Evolutionary conservation across 2,329 filamentous ascomycete species (phyloP).

Genomic region (Dothideomycetidae sp.): DNA sequence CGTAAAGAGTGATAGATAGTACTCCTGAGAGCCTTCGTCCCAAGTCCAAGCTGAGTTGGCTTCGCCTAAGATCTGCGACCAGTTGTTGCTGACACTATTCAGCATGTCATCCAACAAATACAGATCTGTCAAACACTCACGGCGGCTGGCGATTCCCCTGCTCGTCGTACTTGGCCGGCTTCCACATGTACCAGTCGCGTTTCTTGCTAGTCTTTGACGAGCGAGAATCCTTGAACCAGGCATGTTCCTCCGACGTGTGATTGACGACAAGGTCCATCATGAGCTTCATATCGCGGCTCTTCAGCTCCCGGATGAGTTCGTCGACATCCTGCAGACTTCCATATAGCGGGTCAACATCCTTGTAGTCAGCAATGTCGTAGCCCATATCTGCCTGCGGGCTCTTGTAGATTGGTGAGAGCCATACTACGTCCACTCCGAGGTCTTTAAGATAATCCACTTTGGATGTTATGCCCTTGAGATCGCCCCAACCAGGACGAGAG

Average conservation of each 20-base stretch:
- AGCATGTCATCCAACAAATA: too few relatives aligned
- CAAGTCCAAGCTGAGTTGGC: slow-evolving; percentile 30
- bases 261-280: slow-evolving; percentile 37
- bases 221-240: slow-evolving; percentile 44
- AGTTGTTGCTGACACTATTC: slow-evolving; percentile 39
- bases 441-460: slow-evolving; percentile 50
- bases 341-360: slow-evolving; percentile 33
- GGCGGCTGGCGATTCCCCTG: slow-evolving; percentile 43
- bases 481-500: slow-evolving; percentile 40
- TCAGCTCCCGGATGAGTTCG: slow-evolving; percentile 28
- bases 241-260: slow-evolving; percentile 35
- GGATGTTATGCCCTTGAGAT: slow-evolving; percentile 49
- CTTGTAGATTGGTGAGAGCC: slow-evolving; percentile 46
- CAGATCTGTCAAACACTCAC: too few relatives aligned
- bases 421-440: slow-evolving; percentile 48
- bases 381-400: slow-evolving; percentile 41
- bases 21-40: slow-evolving; percentile 33
- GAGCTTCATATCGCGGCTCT: slow-evolving; percentile 33
- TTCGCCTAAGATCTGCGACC: slow-evolving; percentile 26
- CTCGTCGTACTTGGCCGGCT: slow-evolving; percentile 38
- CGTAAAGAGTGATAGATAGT: slow-evolving; percentile 34
- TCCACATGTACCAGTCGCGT: slow-evolving; percentile 54
- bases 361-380: slow-evolving; percentile 36
- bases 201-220: slow-evolving; percentile 38
- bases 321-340: slow-evolving; percentile 34